phyloP scores from a whole-genome alignment of 192 early-diverging fungal genomes.

The Chytriomyces confervae region DNA sequence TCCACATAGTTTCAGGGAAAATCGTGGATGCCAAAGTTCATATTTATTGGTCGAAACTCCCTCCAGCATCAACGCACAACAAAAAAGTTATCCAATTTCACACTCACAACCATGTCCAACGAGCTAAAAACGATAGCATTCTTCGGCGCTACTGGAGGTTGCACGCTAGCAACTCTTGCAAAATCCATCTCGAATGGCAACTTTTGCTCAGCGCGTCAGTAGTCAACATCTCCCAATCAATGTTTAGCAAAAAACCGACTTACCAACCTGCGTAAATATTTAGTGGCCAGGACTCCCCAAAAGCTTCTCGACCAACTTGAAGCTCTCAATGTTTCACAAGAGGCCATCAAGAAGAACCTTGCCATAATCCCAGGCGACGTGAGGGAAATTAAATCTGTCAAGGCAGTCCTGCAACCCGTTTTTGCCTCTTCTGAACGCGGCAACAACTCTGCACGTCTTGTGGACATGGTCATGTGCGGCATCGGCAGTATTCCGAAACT shows the following conservation, averaged over 20 bases:
- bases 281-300: conserved; percentile 71
- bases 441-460: too few relatives aligned
- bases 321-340: conserved; percentile 88
- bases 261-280: conserved; percentile 63
- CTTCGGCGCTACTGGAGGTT: conserved; percentile 65
- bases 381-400: conserved; percentile 93
- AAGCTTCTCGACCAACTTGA: conserved; percentile 81
- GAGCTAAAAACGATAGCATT: conserved; percentile 60
- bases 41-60: too few relatives aligned
- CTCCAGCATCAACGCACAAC: too few relatives aligned
- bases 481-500: conserved; percentile 75
- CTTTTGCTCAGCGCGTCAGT: too few relatives aligned
- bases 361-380: conserved; percentile 57
- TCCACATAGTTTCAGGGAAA: too few relatives aligned
- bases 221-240: too few relatives aligned
- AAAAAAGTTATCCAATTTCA: too few relatives aligned
- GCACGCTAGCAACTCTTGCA: too few relatives aligned
- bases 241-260: conserved; percentile 23
- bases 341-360: conserved; percentile 37
- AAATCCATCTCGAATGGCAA: too few relatives aligned
- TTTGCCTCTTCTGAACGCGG: conserved; percentile 75
- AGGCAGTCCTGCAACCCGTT: conserved; percentile 63
- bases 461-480: conserved; percentile 81
- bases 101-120: too few relatives aligned
- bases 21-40: too few relatives aligned